Evolutionary conservation across 106 monocot genomes (phyloP), one percentile per base, ranked within the genome.

Genomic region (Dioscorea dumetorum): DNA sequence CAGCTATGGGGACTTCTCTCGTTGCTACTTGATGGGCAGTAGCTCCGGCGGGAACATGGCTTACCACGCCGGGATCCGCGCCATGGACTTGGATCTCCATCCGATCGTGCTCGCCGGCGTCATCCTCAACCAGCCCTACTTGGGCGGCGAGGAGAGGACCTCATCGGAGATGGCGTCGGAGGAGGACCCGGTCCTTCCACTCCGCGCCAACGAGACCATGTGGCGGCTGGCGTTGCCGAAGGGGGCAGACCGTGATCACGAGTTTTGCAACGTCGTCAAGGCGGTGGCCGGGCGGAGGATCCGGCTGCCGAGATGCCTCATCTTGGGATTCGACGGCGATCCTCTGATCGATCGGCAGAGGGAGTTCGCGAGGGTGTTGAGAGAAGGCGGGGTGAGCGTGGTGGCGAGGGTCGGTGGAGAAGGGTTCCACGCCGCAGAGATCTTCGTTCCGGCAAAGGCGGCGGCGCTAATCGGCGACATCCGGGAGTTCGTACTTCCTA

Each of bases 41-140:
- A 86, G 82, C 73, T 76, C 86, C 20, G 77, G 86, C 4, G 82
- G 57, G 24, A 87, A 87, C 82, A 82, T 83, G 41, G 82, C 77
- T 11, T 80, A 73, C 70, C 75, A 74, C 57, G 70, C 70, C 17
- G 58, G 22, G 9, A 22, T 71, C 0, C 75, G 75, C 5, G 56
- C 52, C 20, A 33, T 22, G 21, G 67, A 28, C 21, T 17, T 68
- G 24, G 73, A 79, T 4, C 62, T 78, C 1, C 21, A 13, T 1
- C 85, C 78, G 2, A 4, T 77, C 16, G 22, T 3, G 22, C 31
- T 87, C 2, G 8, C 14, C 12, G 79, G 86, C n/a, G 21, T 82
- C 5, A 3, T 83, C 15, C 63, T 83, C 13, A 59, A 80, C 76
- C 82, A 87, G 67, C 86, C 82, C 1, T 87, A 70, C 75, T 70